Conservation (phyloP, 2,329 filamentous ascomycete species). For the Nigrospora oryzae region DNA sequence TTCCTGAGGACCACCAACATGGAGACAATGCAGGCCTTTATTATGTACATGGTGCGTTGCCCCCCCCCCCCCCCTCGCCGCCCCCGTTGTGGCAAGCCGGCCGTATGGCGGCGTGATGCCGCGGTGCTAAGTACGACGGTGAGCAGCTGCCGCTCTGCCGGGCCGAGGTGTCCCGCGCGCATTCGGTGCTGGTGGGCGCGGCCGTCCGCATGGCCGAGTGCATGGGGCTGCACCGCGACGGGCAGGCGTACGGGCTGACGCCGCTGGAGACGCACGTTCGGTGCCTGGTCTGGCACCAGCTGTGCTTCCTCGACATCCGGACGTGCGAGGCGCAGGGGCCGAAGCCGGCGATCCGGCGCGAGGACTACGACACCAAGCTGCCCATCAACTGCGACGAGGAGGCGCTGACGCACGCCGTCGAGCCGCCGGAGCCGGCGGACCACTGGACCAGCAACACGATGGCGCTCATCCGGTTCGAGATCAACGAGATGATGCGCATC, state of each 20-base stretch:
- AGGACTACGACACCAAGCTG: slow-evolving; percentile 67
- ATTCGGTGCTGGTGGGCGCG: slow-evolving; percentile 64
- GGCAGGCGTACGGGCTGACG: slow-evolving; percentile 54
- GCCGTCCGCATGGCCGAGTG: slow-evolving; percentile 69
- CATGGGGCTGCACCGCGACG: slow-evolving; percentile 68
- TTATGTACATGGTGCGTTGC: slow-evolving; percentile 61
- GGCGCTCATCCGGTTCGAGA: slow-evolving; percentile 61
- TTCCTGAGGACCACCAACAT: slow-evolving; percentile 62
- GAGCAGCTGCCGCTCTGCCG: slow-evolving; percentile 60
- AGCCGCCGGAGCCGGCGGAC: slow-evolving; percentile 34
- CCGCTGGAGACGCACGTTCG: slow-evolving; percentile 64
- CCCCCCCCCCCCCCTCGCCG: not conserved
- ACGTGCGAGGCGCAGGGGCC: slow-evolving; percentile 70
- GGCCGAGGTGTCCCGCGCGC: slow-evolving; percentile 62
- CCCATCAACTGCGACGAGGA: slow-evolving; percentile 63
- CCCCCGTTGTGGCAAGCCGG: too few species aligned
- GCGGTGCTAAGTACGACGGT: slow-evolving; percentile 2
- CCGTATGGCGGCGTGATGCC: too few species aligned
- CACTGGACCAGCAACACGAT: slow-evolving; percentile 63
- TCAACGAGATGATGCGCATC: slow-evolving; percentile 62
- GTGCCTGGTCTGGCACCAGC: slow-evolving; percentile 67
- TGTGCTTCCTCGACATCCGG: slow-evolving; percentile 68
- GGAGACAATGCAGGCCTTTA: slow-evolving; percentile 69
- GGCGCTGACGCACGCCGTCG: slow-evolving; percentile 40
- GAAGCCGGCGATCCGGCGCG: slow-evolving; percentile 59